Evolutionary conservation across 345 rosid species (phyloP).

Genomic region (Isatis tinctoria): DNA sequence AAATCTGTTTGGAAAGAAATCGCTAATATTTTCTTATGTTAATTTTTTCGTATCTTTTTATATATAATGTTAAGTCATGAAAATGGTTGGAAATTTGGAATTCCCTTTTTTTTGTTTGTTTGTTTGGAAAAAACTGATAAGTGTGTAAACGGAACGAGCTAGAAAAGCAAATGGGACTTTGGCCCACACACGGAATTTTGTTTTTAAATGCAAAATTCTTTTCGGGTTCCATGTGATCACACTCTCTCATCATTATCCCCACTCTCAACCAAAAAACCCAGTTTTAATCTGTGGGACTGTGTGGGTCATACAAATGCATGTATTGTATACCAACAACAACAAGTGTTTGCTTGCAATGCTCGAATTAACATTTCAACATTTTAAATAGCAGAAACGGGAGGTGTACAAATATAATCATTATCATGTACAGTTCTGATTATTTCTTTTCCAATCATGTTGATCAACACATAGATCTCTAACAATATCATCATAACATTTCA

Average conservation of each 20-base stretch:
- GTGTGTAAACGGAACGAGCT: neutral
- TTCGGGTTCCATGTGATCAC: conserved; percentile 5
- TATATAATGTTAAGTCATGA: neutral
- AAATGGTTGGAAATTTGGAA: neutral
- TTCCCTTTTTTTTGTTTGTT: no score
- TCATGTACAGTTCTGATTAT: neutral
- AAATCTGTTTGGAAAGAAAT: neutral
- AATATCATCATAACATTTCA: no score
- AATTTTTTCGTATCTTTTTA: neutral
- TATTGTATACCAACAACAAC: neutral
- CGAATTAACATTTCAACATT: neutral
- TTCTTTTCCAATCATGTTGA: neutral
- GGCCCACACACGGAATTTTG: neutral
- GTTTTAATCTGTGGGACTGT: neutral
- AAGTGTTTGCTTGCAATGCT: neutral
- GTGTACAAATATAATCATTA: neutral
- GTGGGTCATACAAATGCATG: neutral
- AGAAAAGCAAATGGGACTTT: neutral
- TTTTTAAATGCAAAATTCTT: neutral
- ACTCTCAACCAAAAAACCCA: neutral
- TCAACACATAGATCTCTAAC: neutral
- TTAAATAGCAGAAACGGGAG: neutral
- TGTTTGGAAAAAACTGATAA: neutral
- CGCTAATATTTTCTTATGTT: neutral
- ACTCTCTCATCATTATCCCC: conserved; percentile 8